Conservation (phyloP, 2,329 filamentous ascomycete genomes). For the Grosmannia penicillata region DNA sequence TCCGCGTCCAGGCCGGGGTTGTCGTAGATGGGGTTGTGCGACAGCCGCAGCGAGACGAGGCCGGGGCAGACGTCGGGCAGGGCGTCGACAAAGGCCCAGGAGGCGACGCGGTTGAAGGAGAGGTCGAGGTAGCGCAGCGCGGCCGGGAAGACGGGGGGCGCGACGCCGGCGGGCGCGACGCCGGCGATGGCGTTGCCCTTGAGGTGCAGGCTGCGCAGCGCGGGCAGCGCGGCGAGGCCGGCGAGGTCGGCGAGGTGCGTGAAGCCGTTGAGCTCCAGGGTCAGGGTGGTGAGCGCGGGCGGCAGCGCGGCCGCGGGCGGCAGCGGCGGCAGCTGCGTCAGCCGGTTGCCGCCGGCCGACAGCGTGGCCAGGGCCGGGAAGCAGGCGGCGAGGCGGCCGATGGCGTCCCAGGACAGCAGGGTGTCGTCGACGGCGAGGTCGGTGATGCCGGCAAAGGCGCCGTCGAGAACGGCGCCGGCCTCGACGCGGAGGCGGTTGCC, state of each 20-base stretch:
- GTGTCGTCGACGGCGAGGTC: slow-evolving; percentile 55
- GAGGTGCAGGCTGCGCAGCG: slow-evolving; percentile 49
- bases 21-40: slow-evolving; percentile 74
- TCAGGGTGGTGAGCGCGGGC: slow-evolving; percentile 43
- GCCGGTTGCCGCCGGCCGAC: slow-evolving; percentile 40
- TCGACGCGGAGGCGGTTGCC: slow-evolving; percentile 52
- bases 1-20: slow-evolving; percentile 23
- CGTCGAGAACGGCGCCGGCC: slow-evolving; percentile 18
- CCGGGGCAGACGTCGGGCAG: slow-evolving; percentile 57
- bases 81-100: slow-evolving; percentile 61
- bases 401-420: slow-evolving; percentile 49
- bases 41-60: slow-evolving; percentile 59
- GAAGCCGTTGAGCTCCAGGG: slow-evolving; percentile 61
- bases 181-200: slow-evolving; percentile 59
- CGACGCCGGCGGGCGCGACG: slow-evolving; percentile 16
- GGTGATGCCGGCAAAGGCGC: slow-evolving; percentile 33
- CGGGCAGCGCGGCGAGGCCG: slow-evolving; percentile 32
- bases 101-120: slow-evolving; percentile 53
- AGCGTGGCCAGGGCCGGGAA: slow-evolving; percentile 40
- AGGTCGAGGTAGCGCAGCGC: slow-evolving; percentile 53
- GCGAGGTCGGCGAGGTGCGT: slow-evolving; percentile 40
- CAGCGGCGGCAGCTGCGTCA: slow-evolving; percentile 32
- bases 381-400: slow-evolving; percentile 34
- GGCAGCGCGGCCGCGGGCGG: slow-evolving; percentile 27
- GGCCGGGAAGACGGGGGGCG: slow-evolving; percentile 32